A percentile compares a stretch with the other conserved stretches of the same genome.
These are phyloP conservation scores for Rhexocercosporidium sp. DNA, from an alignment of 2,329 filamentous ascomycete genomes.

Conservation along the genomic window DNA sequence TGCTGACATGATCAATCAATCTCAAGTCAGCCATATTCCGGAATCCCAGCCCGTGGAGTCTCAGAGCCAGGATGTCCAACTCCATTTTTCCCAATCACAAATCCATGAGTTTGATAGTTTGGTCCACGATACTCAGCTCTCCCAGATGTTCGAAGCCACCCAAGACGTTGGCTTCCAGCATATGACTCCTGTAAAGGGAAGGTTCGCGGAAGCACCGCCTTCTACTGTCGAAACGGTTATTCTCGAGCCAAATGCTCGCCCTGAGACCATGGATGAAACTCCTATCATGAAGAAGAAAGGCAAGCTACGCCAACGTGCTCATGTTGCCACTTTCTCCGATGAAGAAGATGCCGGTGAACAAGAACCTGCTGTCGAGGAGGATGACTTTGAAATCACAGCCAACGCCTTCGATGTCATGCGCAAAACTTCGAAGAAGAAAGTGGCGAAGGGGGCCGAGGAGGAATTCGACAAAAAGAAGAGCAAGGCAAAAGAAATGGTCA, in stretches of 20 bases:
- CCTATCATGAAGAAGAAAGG: slow-evolving; percentile 68
- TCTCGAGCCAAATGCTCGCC: slow-evolving; percentile 43
- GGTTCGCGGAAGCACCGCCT: slow-evolving; percentile 67
- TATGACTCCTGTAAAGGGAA: slow-evolving; percentile 71
- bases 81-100: slow-evolving; percentile 67
- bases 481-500: slow-evolving; percentile 82
- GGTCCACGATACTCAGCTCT: slow-evolving; percentile 65
- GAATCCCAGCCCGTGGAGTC: slow-evolving; percentile 49
- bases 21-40: slow-evolving; percentile 40
- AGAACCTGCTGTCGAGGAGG: slow-evolving; percentile 33
- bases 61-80: slow-evolving; percentile 48
- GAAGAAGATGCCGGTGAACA: slow-evolving; percentile 37
- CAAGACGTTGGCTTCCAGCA: slow-evolving; percentile 81
- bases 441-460: slow-evolving; percentile 52
- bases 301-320: slow-evolving; percentile 55
- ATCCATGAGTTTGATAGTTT: slow-evolving; percentile 63
- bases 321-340: slow-evolving; percentile 49
- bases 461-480: slow-evolving; percentile 85
- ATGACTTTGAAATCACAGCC: slow-evolving; percentile 46
- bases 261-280: slow-evolving; percentile 60
- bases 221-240: slow-evolving; percentile 77
- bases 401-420: slow-evolving; percentile 62
- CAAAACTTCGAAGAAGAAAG: slow-evolving; percentile 64
- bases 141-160: slow-evolving; percentile 75
- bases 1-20: slow-evolving; percentile 55